Percentiles rank a stretch among this genome's conserved stretches.
Conservation (phyloP, 1,284 basidiomycete genomes). For the Vanrija sp. region DNA sequence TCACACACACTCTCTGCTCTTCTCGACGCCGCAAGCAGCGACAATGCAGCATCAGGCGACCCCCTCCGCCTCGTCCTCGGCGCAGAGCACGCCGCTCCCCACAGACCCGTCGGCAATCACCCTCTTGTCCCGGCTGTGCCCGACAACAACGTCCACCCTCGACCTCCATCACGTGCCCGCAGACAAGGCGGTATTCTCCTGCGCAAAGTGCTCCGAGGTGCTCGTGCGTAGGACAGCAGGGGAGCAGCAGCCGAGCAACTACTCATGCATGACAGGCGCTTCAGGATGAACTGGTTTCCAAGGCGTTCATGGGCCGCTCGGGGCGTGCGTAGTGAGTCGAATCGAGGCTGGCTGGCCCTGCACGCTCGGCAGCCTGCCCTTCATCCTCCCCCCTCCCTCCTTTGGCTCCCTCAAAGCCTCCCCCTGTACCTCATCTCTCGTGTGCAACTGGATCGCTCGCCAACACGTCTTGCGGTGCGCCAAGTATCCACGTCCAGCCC, state of each 20-base stretch:
- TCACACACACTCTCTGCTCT: too few species aligned
- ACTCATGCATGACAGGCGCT: conserved; percentile 31
- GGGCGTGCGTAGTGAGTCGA: conserved; percentile 45
- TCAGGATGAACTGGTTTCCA: conserved; percentile 47
- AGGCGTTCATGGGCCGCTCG: conserved; percentile 46
- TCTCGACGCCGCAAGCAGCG: too few species aligned
- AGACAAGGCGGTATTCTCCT: conserved; percentile 38
- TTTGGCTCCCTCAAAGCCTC: neutral
- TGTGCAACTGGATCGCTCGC: neutral
- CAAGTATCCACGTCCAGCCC: too few species aligned
- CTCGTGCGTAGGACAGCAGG: conserved; percentile 21
- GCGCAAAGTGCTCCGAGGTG: conserved; percentile 40
- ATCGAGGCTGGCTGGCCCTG: neutral
- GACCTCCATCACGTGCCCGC: conserved; percentile 38
- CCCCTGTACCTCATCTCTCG: neutral
- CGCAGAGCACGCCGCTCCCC: neutral
- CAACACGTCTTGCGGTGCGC: too few species aligned
- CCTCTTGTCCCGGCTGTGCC: neutral
- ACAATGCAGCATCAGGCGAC: neutral
- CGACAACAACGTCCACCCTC: conserved; percentile 12
- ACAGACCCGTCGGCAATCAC: neutral
- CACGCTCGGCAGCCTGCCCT: too few species aligned
- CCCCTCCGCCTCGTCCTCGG: neutral
- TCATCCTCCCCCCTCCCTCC: too few species aligned
- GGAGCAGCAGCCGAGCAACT: neutral